phyloP scores from a whole-genome alignment of 2,329 filamentous ascomycete species.

The Fusarium denticulatum region DNA sequence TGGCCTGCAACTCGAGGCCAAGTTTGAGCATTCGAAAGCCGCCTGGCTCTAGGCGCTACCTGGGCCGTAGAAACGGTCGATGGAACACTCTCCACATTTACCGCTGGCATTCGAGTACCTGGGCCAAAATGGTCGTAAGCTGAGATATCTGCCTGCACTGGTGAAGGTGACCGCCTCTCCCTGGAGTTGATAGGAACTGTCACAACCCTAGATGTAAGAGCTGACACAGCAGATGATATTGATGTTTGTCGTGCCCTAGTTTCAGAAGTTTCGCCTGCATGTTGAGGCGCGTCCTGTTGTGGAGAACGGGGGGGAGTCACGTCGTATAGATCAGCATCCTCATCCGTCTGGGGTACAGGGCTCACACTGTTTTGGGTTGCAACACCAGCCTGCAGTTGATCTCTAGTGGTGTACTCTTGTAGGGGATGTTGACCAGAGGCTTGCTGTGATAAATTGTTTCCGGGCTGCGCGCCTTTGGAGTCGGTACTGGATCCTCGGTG shows the following conservation, averaged over 20 bases:
- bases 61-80: slow-evolving; percentile 36
- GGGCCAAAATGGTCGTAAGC: background rate
- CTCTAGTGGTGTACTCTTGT: slow-evolving; percentile 50
- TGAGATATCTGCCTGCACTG: slow-evolving; percentile 9
- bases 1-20: slow-evolving; percentile 56
- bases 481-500: background rate
- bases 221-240: slow-evolving; percentile 28
- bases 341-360: slow-evolving; percentile 42
- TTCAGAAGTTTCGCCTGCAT: slow-evolving; percentile 3
- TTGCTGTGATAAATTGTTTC: slow-evolving; percentile 17
- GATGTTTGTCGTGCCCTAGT: slow-evolving; percentile 17
- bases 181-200: slow-evolving; percentile 21
- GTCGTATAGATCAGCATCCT: slow-evolving; percentile 58
- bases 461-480: slow-evolving; percentile 12
- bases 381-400: slow-evolving; percentile 40
- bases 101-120: slow-evolving; percentile 35
- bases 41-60: slow-evolving; percentile 38
- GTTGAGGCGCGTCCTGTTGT: slow-evolving; percentile 9
- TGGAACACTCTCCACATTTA: slow-evolving; percentile 45
- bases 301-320: slow-evolving; percentile 59
- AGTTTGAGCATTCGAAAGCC: slow-evolving; percentile 52
- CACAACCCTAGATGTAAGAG: slow-evolving; percentile 11
- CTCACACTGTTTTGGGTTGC: slow-evolving; percentile 47
- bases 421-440: slow-evolving; percentile 48
- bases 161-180: slow-evolving; percentile 4